These are phyloP conservation scores for Beauveria pseudobassiana DNA, from an alignment of 2,329 filamentous ascomycete genomes.

Conservation along the genomic window DNA sequence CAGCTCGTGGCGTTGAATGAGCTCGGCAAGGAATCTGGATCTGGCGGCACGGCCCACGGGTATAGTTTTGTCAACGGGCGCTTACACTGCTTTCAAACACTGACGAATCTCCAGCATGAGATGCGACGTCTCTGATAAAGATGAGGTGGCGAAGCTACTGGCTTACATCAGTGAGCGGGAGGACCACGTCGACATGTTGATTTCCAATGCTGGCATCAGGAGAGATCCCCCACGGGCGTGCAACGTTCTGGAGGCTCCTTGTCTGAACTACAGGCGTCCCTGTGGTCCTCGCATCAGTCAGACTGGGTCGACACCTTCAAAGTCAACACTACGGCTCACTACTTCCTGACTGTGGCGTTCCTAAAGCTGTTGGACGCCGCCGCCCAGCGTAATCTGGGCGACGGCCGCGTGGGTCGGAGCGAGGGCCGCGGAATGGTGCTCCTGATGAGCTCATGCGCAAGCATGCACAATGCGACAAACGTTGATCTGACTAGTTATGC, in stretches of 20 bases:
- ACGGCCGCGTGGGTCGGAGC: slow-evolving; percentile 15
- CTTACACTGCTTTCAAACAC: too few species aligned
- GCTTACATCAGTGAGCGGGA: slow-evolving; percentile 26
- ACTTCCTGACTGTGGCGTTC: background rate
- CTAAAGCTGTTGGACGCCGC: background rate
- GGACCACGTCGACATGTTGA: slow-evolving; percentile 36
- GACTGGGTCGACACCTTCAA: background rate
- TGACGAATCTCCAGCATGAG: background rate
- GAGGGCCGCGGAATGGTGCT: slow-evolving; percentile 38
- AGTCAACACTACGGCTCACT: background rate
- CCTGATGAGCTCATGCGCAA: slow-evolving; percentile 44
- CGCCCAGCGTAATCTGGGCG: background rate
- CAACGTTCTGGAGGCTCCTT: background rate
- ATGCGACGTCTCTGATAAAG: background rate
- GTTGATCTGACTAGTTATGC: slow-evolving; percentile 45
- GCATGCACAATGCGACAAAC: slow-evolving; percentile 45
- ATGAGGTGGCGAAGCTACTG: slow-evolving; percentile 18
- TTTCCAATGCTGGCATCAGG: slow-evolving; percentile 42
- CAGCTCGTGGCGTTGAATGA: background rate
- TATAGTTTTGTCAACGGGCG: too few species aligned
- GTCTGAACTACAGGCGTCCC: background rate
- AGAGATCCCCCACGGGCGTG: slow-evolving; percentile 34
- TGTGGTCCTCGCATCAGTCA: background rate
- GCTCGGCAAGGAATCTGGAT: background rate
- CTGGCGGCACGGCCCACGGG: too few species aligned